phyloP scores from a whole-genome alignment of 2,329 filamentous ascomycete genomes.

The Septoria petroselini region DNA sequence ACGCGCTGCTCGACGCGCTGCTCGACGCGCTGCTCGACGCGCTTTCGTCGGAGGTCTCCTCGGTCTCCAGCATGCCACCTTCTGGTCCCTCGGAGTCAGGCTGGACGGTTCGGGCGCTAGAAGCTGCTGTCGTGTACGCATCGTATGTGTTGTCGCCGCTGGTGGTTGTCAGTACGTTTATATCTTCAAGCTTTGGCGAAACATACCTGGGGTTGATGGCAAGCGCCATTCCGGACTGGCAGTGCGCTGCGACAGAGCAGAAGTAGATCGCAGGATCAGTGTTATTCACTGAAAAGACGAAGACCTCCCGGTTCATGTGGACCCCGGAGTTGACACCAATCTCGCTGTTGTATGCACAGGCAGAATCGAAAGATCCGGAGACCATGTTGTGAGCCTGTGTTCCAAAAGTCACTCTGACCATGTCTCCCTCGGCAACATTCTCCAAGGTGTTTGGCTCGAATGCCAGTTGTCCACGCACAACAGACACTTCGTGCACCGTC shows the following conservation, averaged over 20 bases:
- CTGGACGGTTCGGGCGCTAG: not conserved
- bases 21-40: not conserved
- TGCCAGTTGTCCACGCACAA: conserved; percentile 1
- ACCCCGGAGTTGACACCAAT: conserved; percentile 7
- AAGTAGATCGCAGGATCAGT: conserved; percentile 9
- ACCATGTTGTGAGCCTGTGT: conserved; percentile 3
- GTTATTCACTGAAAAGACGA: conserved; percentile 13
- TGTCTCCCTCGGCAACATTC: conserved; percentile 11
- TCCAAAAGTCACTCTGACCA: conserved; percentile 10
- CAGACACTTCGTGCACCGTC: conserved; percentile 8
- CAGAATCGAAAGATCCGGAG: conserved; percentile 8
- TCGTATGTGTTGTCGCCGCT: conserved; percentile 5
- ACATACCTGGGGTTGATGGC: conserved; percentile 12
- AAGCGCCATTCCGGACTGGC: conserved; percentile 12
- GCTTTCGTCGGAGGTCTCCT: no score
- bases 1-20: no score
- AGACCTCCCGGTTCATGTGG: conserved; percentile 11
- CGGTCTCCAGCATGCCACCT: not conserved
- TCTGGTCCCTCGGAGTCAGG: not conserved
- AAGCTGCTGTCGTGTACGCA: not conserved
- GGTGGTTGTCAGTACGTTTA: not conserved
- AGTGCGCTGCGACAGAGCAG: conserved; percentile 12
- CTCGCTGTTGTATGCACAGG: conserved; percentile 11
- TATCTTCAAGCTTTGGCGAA: not conserved
- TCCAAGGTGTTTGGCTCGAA: conserved; percentile 11